Percentiles rank a stretch among this genome's conserved stretches.
phyloP scores from a whole-genome alignment of 2,329 filamentous ascomycete genomes.

The Fusarium vanettenii region DNA sequence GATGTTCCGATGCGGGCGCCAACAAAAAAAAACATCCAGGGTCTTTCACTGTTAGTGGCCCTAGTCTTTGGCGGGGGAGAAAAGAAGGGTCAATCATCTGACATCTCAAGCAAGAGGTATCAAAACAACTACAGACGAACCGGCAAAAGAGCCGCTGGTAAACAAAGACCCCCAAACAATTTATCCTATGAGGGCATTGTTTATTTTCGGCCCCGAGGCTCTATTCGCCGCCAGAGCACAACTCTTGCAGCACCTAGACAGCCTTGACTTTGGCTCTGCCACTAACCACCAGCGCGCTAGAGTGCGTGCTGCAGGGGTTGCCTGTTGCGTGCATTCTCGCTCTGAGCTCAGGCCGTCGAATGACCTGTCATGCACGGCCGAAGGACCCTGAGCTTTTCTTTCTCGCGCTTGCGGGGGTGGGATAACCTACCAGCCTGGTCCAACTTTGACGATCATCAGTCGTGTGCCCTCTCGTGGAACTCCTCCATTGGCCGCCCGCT shows the following conservation, averaged over 20 bases:
- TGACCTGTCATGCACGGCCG: constrained; percentile 13
- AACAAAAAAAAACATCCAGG: background rate
- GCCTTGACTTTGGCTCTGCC: background rate
- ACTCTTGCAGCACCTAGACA: background rate
- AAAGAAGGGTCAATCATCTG: background rate
- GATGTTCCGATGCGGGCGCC: background rate
- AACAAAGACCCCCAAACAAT: background rate
- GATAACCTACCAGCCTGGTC: background rate
- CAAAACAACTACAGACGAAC: background rate
- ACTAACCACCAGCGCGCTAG: background rate
- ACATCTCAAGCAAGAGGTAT: background rate
- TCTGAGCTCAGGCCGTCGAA: constrained; percentile 3
- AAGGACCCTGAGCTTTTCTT: constrained; percentile 5
- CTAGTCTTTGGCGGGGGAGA: background rate
- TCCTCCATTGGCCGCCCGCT: constrained; percentile 11
- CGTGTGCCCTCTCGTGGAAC: constrained; percentile 25
- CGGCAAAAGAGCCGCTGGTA: background rate
- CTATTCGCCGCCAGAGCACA: background rate
- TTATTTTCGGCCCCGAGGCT: background rate
- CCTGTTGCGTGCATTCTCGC: constrained; percentile 3
- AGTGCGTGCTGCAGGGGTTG: constrained; percentile 17
- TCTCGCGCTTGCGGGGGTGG: background rate
- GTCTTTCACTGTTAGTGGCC: background rate
- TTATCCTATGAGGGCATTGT: background rate
- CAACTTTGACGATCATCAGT: constrained; percentile 3